Conservation (phyloP, 2,329 filamentous ascomycete species). For the Ceratocystis diversiconidia region DNA sequence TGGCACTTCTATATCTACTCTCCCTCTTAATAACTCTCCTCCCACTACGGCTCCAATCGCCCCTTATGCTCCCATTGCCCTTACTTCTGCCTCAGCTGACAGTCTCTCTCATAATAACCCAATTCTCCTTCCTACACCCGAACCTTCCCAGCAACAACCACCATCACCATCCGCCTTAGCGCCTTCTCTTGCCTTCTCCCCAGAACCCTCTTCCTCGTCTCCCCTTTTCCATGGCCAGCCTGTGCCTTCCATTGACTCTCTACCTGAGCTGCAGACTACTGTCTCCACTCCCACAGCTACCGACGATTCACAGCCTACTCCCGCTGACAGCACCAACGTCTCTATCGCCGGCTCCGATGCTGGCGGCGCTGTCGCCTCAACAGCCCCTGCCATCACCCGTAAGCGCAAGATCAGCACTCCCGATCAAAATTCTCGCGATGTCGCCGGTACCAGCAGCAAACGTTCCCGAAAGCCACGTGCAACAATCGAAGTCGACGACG, state of each 20-base stretch:
- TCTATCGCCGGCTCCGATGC: conserved; percentile 13
- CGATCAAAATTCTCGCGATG: neutral
- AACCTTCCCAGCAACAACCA: neutral
- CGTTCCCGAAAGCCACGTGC: conserved; percentile 23
- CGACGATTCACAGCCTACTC: conserved; percentile 15
- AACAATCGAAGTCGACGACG: conserved; percentile 18
- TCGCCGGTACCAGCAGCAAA: neutral
- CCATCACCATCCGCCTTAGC: too few relatives aligned
- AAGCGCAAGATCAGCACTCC: conserved; percentile 2
- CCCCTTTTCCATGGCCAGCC: neutral
- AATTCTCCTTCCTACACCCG: neutral
- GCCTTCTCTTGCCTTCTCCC: neutral
- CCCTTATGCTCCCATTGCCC: neutral
- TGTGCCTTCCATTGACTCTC: conserved; percentile 10
- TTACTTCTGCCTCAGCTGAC: neutral
- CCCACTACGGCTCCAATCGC: neutral
- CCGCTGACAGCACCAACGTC: conserved; percentile 10
- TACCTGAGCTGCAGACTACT: conserved; percentile 15
- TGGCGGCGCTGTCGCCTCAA: neutral
- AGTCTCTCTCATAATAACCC: neutral
- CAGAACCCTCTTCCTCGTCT: neutral
- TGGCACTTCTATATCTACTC: neutral
- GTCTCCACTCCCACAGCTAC: conserved; percentile 13
- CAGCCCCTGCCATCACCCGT: neutral
- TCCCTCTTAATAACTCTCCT: neutral